phyloP scores from a whole-genome alignment of 441 rosid species.

The Euphorbia corollata region DNA sequence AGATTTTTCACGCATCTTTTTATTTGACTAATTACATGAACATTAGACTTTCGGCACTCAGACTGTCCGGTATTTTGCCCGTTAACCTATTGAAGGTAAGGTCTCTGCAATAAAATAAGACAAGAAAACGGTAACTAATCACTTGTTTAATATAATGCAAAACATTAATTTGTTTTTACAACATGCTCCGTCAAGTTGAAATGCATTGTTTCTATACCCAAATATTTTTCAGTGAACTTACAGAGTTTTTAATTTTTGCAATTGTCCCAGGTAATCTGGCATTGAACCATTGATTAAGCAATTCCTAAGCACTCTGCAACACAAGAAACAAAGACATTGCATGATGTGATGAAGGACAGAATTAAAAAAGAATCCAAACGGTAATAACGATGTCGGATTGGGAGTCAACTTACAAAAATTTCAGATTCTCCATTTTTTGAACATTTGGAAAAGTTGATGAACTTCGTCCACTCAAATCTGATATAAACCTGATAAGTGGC shows the following conservation, averaged over 20 bases:
- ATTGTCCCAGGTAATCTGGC: slow-evolving; percentile 36
- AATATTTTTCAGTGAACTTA: too few species aligned
- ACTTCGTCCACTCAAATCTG: slow-evolving; percentile 6
- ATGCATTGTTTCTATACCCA: too few species aligned
- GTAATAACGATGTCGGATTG: too few species aligned
- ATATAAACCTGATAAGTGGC: not conserved
- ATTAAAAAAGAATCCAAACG: too few species aligned
- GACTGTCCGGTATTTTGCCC: slow-evolving; percentile 37
- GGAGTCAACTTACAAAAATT: not conserved
- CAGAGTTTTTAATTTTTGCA: slow-evolving; percentile 32
- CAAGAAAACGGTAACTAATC: not conserved
- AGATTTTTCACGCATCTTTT: not conserved
- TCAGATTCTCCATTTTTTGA: not conserved
- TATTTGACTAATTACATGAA: slow-evolving; percentile 38
- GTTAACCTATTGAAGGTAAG: slow-evolving; percentile 64
- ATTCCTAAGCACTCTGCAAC: slow-evolving; percentile 54
- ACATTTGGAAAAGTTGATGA: slow-evolving; percentile 4
- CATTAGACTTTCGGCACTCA: slow-evolving; percentile 15
- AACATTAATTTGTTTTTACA: not conserved
- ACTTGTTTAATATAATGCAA: not conserved
- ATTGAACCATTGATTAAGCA: slow-evolving; percentile 50
- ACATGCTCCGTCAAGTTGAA: not conserved
- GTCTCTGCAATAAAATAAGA: slow-evolving; percentile 38
- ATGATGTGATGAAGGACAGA: too few species aligned
- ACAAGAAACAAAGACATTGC: slow-evolving; percentile 7